These are phyloP conservation scores for Corchorus olitorius DNA, from an alignment of 345 rosid genomes.

Conservation along the genomic window DNA sequence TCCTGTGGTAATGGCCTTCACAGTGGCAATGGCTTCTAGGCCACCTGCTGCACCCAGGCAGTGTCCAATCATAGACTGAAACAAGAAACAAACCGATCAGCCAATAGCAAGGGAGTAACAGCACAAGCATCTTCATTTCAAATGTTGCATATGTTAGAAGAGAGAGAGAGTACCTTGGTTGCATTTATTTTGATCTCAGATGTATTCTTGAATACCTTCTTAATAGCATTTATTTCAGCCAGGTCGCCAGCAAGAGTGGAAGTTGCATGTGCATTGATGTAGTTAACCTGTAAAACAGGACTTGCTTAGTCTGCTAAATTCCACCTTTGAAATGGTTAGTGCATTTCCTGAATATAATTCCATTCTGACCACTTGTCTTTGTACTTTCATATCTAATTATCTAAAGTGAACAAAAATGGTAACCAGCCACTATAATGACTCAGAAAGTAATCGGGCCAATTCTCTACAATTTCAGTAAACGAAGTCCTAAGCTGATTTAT, in stretches of 20 bases:
- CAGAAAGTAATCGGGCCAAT: neutral
- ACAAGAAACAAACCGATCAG: conserved; percentile 10
- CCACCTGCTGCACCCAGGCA: conserved; percentile 99
- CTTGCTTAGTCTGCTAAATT: conserved; percentile 10
- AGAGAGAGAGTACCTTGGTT: conserved; percentile 69
- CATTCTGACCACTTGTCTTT: neutral
- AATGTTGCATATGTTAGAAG: neutral
- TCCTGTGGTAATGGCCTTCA: conserved; percentile 91
- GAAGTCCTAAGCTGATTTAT: neutral
- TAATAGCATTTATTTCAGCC: conserved; percentile 96
- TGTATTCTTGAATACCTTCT: conserved; percentile 86
- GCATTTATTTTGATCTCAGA: conserved; percentile 90
- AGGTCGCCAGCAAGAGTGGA: conserved; percentile 98
- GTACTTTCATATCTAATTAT: neutral
- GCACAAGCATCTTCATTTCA: conserved; percentile 4
- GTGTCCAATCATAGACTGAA: conserved; percentile 98
- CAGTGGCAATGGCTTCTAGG: conserved; percentile 88
- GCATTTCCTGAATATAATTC: neutral
- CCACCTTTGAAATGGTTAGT: conserved; percentile 1
- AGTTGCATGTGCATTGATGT: conserved; percentile 97
- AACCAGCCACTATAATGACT: neutral
- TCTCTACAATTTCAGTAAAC: neutral
- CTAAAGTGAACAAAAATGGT: neutral
- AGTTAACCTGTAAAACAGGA: conserved; percentile 68
- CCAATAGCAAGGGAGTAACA: conserved; percentile 8